Evolutionary conservation across 164 flowering plant species (phyloP), one percentile per base, ranked within the genome.

Genomic region (Saururus chinensis): DNA sequence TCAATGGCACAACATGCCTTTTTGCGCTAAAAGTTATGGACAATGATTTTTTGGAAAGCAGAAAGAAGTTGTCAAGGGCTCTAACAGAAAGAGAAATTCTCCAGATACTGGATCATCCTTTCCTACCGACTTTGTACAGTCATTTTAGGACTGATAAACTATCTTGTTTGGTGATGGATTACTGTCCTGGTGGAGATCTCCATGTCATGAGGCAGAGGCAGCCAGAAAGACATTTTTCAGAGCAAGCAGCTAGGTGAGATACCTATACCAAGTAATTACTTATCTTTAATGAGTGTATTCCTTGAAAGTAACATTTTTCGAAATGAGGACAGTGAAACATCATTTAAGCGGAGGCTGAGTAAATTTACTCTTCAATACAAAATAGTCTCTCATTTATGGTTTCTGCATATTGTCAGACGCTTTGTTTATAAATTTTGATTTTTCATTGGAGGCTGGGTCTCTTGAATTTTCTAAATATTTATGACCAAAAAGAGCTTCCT

Each of bases 11-110:
- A 51, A 77, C 66, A 56, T 84, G 87, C 75, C 71, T 84, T 19
- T 91, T 86, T 81, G 96, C 98, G 53, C 21, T 88, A 69, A 91
- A 91, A 73, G 80, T 91, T 49, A 84, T 91, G 92, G 89, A 88
- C 67, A 86, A 71, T 63, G 92, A 91, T 41, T 82, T 73, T 67
- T 71, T 88, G 77, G 77, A 24, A 19, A 76, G 75, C 61, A 76
- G 83, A 66, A 86, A 82, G 66, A 91, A 91, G 68, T 66, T 76
- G 75, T 20, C 53, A 19, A 80, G 96, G 71, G 92, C 88, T 40
- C 84, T 82, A 71, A 88, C 96, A 37, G 97, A 91, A 66, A 77
- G 79, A 70, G 88, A 84, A 72, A 86, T 88, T 35, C 65, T 91
- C 56, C 84, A 84, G 65, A 84, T 85, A 74, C 74, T 91, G 58